Evolutionary conservation across 768 basidiomycete genomes (phyloP).

Genomic region (Pleurotus sapidus): DNA sequence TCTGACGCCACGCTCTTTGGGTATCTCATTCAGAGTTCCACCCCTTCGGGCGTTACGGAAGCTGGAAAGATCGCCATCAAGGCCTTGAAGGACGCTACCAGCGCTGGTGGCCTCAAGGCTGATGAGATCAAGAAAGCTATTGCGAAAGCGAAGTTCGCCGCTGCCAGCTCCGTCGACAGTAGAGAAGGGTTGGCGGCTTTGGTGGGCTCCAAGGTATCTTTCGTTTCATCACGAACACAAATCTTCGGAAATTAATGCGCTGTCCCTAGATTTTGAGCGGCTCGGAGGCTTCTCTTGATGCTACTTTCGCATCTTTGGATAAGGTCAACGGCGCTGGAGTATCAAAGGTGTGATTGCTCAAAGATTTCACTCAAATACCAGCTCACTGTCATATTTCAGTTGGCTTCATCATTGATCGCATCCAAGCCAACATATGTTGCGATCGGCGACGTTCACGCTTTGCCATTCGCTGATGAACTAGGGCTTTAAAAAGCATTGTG

Average conservation of each 20-base stretch:
- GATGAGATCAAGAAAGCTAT: conserved; percentile 81
- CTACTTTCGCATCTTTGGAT: conserved; percentile 67
- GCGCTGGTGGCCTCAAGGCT: conserved; percentile 52
- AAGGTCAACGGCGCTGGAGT: conserved; percentile 63
- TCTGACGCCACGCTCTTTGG: conserved; percentile 91
- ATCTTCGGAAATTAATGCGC: no score
- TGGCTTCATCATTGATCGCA: conserved; percentile 62
- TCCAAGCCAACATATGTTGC: conserved; percentile 85
- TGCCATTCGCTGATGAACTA: conserved; percentile 85
- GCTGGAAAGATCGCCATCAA: conserved; percentile 69
- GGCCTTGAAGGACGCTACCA: conserved; percentile 62
- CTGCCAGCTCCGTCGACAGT: conserved; percentile 67
- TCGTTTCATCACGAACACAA: not conserved
- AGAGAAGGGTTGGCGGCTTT: conserved; percentile 62
- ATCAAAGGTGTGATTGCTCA: conserved; percentile 54
- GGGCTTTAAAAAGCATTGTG: conserved; percentile 51
- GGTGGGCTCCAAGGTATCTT: conserved; percentile 63
- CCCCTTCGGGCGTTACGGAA: conserved; percentile 58
- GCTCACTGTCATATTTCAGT: conserved; percentile 32
- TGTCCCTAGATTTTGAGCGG: conserved; percentile 55
- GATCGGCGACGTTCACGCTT: conserved; percentile 69
- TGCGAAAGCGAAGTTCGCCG: conserved; percentile 84
- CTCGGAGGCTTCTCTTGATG: conserved; percentile 50
- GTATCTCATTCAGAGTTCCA: conserved; percentile 70
- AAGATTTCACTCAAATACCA: no score